A percentile compares a stretch with the other conserved stretches of the same genome.
Conservation (phyloP, 495 filamentous ascomycete species). For the Penicillium bovifimosum region DNA sequence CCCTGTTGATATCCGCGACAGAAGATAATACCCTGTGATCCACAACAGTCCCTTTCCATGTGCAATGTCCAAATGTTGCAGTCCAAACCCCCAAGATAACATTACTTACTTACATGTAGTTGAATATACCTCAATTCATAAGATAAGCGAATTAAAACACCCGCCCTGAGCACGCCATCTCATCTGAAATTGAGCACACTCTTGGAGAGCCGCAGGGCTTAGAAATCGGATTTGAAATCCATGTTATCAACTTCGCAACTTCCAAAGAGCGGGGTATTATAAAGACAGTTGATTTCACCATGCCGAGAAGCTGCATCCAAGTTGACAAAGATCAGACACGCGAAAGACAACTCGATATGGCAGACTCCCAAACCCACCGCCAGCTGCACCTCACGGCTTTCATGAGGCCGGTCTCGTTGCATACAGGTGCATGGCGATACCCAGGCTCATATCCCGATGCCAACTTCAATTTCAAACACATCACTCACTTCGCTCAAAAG, state of each 20-base stretch:
- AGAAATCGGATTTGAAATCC: constrained; percentile 13
- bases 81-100: no score
- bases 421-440: constrained; percentile 55
- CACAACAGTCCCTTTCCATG: no score
- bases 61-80: no score
- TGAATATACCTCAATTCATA: no score
- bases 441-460: constrained; percentile 51
- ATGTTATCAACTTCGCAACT: neutral
- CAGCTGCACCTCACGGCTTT: constrained; percentile 53
- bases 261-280: constrained; percentile 4
- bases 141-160: no score
- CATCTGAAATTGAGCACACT: neutral
- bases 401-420: constrained; percentile 53
- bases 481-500: constrained; percentile 49
- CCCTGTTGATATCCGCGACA: no score
- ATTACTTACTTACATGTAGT: no score
- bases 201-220: neutral
- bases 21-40: no score
- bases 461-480: constrained; percentile 54
- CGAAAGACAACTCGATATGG: constrained; percentile 6
- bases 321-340: neutral
- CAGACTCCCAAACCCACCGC: constrained; percentile 9
- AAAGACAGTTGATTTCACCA: neutral
- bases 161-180: constrained; percentile 8
- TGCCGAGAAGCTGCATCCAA: neutral